Conservation (phyloP, 371 early-diverging fungal species). For the Apophysomyces ossiformis region DNA sequence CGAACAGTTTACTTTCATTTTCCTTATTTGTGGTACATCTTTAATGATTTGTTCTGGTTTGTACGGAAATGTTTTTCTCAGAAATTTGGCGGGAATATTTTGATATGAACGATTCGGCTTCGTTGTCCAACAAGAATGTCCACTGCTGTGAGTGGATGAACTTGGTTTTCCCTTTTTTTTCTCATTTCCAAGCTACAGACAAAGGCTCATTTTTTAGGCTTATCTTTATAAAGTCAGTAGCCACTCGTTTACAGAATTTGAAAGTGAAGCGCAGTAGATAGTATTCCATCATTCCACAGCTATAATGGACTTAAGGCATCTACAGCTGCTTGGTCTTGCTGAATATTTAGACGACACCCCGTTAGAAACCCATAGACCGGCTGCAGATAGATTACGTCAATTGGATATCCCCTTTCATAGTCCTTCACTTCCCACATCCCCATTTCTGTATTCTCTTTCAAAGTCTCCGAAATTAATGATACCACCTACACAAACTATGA, state of each 20-base stretch:
- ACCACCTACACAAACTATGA: neutral
- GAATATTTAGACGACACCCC: neutral
- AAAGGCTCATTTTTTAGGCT: neutral
- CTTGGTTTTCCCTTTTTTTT: constrained; percentile 1
- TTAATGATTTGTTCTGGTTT: neutral
- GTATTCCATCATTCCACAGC: constrained; percentile 1
- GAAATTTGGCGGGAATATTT: constrained; percentile 6
- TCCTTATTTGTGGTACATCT: neutral
- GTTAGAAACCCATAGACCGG: neutral
- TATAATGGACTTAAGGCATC: neutral
- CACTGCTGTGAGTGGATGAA: neutral
- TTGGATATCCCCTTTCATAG: neutral
- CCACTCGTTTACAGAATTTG: constrained; percentile 5
- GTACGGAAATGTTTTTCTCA: neutral
- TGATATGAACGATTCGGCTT: constrained; percentile 2
- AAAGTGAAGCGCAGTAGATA: constrained; percentile 5
- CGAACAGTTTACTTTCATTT: neutral
- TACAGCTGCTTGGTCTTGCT: neutral
- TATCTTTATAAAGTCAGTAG: constrained; percentile 5
- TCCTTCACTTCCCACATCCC: neutral
- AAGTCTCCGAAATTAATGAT: neutral
- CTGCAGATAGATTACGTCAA: neutral
- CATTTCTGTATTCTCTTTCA: neutral
- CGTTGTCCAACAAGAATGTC: constrained; percentile 4
- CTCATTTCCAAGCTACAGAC: neutral